Evolutionary conservation across 176 grass and related monocot species (phyloP), one percentile per base, ranked within the genome.

Genomic region (Rhynchospora tenuis): DNA sequence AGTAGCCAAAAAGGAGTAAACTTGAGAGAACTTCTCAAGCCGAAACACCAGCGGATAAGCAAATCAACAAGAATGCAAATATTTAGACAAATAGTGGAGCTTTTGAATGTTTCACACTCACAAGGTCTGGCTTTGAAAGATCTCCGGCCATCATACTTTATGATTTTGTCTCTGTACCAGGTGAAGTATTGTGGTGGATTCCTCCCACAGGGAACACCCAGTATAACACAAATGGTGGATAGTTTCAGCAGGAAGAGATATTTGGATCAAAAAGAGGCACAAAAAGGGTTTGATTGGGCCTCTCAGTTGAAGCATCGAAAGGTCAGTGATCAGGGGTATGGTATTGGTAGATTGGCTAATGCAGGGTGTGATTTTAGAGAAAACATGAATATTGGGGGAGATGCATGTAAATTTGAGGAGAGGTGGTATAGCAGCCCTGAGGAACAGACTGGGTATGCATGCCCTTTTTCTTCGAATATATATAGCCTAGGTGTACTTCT

Each of bases 401-500:
- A 93, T 89, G 72, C 87, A 54, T 81, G 85, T 62, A 92, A 79
- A 80, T 78, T 96, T 75, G 97, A 99, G 90, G 93, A 96, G 59
- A 90, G 85, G 57, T 96, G 97, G 97, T 99, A 99, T 84, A 84
- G 6, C 64, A 96, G 97, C 84, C 93, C 91, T 54, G 93, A 95
- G 77, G 97, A 92, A 79, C 84, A 90, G 50, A 84, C 33, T 83
- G 82, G 89, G 64, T 64, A 50, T 44, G 76, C 59, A 60, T 83
- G 64, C 52, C 71, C 62, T 89, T 88, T 87, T 19, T 83, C 89
- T 29, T 89, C 93, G 28, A 99, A 94, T 65, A 91, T 99, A 45
- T 99, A 96, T 83, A 92, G 83, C 85, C 97, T 99, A 78, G 97
- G 97, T 61, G 91, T 99, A 88, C 93, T 99, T 85, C 81, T 99